These are phyloP conservation scores for Globisporangium perplexum DNA, from an alignment of 352 stramenopile genomes.

Conservation along the genomic window DNA sequence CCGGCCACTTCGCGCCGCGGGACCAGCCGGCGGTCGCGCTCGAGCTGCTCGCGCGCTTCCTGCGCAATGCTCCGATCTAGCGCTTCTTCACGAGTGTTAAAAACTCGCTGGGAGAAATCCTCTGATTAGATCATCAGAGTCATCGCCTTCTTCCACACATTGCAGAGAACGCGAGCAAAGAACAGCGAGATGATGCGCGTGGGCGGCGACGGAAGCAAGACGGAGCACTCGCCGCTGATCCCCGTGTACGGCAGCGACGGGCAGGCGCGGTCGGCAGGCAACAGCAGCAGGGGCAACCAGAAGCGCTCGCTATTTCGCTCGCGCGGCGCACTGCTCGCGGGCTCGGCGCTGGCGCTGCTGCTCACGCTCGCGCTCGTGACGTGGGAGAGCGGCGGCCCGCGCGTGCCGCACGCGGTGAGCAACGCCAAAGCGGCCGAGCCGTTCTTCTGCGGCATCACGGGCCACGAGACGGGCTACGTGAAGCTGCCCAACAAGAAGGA, in stretches of 20 bases:
- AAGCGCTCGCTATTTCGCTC: background rate
- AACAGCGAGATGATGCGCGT: too few species aligned
- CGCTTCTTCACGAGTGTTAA: too few species aligned
- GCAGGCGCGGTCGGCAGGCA: constrained; percentile 1
- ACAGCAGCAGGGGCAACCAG: background rate
- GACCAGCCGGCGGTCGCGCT: constrained; percentile 29
- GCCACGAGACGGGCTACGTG: constrained; percentile 26
- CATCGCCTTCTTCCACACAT: too few species aligned
- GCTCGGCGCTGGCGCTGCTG: constrained; percentile 10
- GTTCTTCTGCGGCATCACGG: constrained; percentile 17
- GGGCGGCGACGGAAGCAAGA: too few species aligned
- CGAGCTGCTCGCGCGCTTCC: constrained; percentile 41
- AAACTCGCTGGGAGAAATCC: too few species aligned
- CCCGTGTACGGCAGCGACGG: constrained; percentile 7
- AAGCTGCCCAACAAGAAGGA: constrained; percentile 31
- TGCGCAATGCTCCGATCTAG: constrained; percentile 14
- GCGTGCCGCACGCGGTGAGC: constrained; percentile 4
- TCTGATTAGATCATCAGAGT: too few species aligned
- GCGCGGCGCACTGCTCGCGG: constrained; percentile 2
- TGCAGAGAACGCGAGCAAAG: too few species aligned
- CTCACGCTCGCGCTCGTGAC: constrained; percentile 14
- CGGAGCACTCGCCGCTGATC: constrained; percentile 11
- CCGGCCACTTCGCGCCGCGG: constrained; percentile 36
- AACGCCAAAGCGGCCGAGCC: background rate
- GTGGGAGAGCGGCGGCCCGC: constrained; percentile 9